Base-by-base conservation (phyloP, 1,139 yeast species). In the Yamadazyma conglobata region DNA sequence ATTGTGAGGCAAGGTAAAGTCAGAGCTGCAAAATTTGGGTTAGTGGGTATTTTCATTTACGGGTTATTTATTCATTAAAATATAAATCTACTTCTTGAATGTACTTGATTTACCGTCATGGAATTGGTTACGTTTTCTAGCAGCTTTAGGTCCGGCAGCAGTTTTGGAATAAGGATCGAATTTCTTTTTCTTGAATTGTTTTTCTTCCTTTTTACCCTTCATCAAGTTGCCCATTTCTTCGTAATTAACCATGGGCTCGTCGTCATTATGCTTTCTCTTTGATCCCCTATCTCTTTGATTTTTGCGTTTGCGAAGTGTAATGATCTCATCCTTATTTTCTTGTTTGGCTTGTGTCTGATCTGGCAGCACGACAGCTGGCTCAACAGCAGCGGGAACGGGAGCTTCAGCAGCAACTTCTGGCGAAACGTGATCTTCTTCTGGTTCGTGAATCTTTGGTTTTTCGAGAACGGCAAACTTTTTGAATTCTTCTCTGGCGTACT, bases 121-220 rank as follows among this genome's bases (percentile, higher is more conserved):
- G 24, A 56, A 44, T 25, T 58, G 55, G 38, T 56, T 62, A 17
- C 58, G 52, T 43, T 61, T 69, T 54, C 73, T 77, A 3, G 72
- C 70, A 6, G 72, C 66, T 43, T 56, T 57, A 6, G 81, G 82
- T 4, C 77, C 80, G 20, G 58, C 60, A 20, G 65, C 59, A 5
- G 61, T 64, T 32, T 51, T 53, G 5, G 64, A 52, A 44, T 78
- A 80, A 3, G 89, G 88, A 54, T 81, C 82, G 43, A 77, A 81
- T 3, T 71, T 59, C 37, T 71, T 65, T 48, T 71, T 73, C 47
- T 68, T 73, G 29, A 47, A 46, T 12, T 44, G 42, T 6, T 34
- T 35, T 8, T 46, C 42, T 40, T 18, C 38, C 35, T 53, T 39
- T 29, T 21, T 15, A 10, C 30, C 30, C 6, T 24, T 27, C 30